Percentiles rank a stretch among this genome's conserved stretches.
Conservation (phyloP, 1,284 basidiomycete genomes). For the Gastroboletus turbinatus region DNA sequence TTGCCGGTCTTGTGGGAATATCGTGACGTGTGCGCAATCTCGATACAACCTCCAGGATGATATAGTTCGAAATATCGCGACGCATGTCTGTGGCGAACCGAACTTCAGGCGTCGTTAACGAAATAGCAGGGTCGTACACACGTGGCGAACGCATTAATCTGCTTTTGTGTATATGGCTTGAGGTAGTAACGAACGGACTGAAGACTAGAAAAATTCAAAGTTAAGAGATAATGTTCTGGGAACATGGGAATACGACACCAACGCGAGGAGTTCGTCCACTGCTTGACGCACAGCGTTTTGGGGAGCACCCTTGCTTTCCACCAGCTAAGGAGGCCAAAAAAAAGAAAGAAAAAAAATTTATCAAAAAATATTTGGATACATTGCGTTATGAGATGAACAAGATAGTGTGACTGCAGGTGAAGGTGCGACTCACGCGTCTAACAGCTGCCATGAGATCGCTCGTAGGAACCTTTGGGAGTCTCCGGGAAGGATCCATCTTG, state of each 20-base stretch:
- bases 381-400: conserved; percentile 28
- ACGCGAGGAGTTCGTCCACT: conserved; percentile 74
- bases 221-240: conserved; percentile 18
- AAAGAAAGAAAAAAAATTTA: conserved; percentile 10
- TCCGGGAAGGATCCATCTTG: conserved; percentile 77
- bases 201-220: conserved; percentile 46
- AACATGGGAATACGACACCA: conserved; percentile 35
- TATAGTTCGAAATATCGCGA: conserved; percentile 86
- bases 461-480: conserved; percentile 69
- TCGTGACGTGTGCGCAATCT: conserved; percentile 83
- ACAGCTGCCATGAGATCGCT: conserved; percentile 66
- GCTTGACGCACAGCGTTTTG: conserved; percentile 60
- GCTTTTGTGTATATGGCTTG: conserved; percentile 68
- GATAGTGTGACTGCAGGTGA: conserved; percentile 27
- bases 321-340: conserved; percentile 46
- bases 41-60: conserved; percentile 76
- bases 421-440: conserved; percentile 62
- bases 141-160: conserved; percentile 87
- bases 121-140: conserved; percentile 45
- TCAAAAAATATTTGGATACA: conserved; percentile 12
- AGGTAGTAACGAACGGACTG: conserved; percentile 72
- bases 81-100: conserved; percentile 59
- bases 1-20: conserved; percentile 85
- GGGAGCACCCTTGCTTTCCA: conserved; percentile 51
- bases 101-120: conserved; percentile 27